Conservation (phyloP, 495 filamentous ascomycete genomes). For the Penicillium crystallinum region DNA sequence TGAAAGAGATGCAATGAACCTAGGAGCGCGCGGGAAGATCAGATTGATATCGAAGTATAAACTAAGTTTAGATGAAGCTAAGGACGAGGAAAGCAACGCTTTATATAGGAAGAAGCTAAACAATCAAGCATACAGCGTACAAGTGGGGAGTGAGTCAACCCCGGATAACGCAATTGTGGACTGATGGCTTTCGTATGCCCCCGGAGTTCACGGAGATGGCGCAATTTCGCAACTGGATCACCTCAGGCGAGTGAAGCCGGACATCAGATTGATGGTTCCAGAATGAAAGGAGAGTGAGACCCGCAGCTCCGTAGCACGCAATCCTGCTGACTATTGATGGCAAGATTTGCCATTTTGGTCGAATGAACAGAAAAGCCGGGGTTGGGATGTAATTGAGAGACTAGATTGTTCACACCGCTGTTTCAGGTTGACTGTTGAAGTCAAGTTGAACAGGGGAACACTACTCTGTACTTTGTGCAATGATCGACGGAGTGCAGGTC, state of each 20-base stretch:
- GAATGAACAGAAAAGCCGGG: not conserved
- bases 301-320: slow-evolving; percentile 15
- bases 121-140: not conserved
- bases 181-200: slow-evolving; percentile 13
- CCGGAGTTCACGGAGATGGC: slow-evolving; percentile 23
- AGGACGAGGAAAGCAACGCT: not conserved
- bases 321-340: slow-evolving; percentile 25
- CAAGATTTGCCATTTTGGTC: slow-evolving; percentile 17
- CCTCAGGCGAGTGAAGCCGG: slow-evolving; percentile 7
- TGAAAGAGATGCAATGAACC: not conserved
- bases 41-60: slow-evolving; percentile 5
- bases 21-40: not conserved
- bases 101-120: slow-evolving; percentile 11
- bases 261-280: not conserved
- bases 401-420: slow-evolving; percentile 13
- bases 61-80: slow-evolving; percentile 6
- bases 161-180: slow-evolving; percentile 8
- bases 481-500: slow-evolving; percentile 7
- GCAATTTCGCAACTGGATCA: slow-evolving; percentile 30
- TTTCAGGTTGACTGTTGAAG: not conserved
- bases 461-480: too few species aligned
- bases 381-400: not conserved
- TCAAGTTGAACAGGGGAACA: not conserved
- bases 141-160: slow-evolving; percentile 16
- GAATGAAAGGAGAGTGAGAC: not conserved